Evolutionary conservation across 2,329 filamentous ascomycete species (phyloP), one percentile per base, ranked within the genome.

Genomic region (Paecilomyces niveus): DNA sequence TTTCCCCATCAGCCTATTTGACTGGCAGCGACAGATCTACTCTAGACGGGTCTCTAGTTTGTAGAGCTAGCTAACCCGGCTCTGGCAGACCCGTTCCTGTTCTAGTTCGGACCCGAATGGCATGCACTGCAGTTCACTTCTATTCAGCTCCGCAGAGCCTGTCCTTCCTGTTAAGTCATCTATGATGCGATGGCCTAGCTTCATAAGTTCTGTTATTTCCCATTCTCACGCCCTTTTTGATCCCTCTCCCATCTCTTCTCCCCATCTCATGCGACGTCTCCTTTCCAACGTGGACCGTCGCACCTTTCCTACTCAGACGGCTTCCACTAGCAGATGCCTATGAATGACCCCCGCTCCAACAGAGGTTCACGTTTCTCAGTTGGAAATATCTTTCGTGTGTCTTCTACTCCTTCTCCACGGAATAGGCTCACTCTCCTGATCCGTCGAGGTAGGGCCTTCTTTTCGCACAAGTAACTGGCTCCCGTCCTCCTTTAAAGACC

Each of bases 401-500:
- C 68, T 59, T 62, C 68, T 31, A 63, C 66, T 50, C 62, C 66
- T 55, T 65, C 68, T 53, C 62, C 67, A 59, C 68, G 68, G 56
- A 67, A 64, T 58, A 67, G 68, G 63, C 65, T 71, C 33, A 68
- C 69, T 53, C 60, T 68, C 54, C 62, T 74, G 32, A 64, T 72
- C 58, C 72, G 70, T 64, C 71, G 70, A 69, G 69, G 70, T 61
- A 71, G 68, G 62, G 65, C 66, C 62, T 58, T 70, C 39, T 68
- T 74, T 59, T 68, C 64, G 52, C 69, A 63, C 64, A 71, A 70
- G 72, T 74, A 74, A 64, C 51, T 56, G 35, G 35, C 55, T 54
- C 58, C 53, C 59, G 58, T 61, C 59, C 57, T 57, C 57, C 57
- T 53, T 56, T 22, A 22, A 22, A 22, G 56, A 54, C 58, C 45